A percentile compares a stretch with the other conserved stretches of the same genome.
Evolutionary conservation across 306 rosid species (phyloP).

Genomic region (Fagus crenata): DNA sequence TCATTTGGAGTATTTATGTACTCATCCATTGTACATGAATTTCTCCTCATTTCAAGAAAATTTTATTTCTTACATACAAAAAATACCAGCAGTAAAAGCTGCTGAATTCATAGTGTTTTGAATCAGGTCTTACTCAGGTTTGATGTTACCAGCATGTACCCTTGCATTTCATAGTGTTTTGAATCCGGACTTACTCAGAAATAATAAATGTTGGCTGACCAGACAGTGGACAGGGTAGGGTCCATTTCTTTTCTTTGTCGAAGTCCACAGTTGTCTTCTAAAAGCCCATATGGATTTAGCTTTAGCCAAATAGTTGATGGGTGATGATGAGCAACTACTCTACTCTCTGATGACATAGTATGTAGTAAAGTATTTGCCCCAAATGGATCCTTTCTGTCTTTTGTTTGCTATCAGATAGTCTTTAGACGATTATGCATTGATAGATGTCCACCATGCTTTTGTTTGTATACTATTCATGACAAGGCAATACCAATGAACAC

Average conservation of each 20-base stretch:
- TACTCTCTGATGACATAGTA: neutral
- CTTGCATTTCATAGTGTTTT: neutral
- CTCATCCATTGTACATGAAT: no score
- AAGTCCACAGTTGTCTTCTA: neutral
- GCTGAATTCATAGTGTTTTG: no score
- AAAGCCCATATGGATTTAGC: neutral
- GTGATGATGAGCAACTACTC: neutral
- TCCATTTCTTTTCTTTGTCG: neutral
- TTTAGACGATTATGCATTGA: neutral
- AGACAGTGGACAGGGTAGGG: neutral
- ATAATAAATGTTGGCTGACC: neutral
- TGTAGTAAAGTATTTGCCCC: no score
- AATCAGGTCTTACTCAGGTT: neutral
- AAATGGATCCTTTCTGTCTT: neutral
- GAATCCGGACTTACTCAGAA: neutral
- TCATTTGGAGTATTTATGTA: no score
- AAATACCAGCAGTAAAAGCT: no score
- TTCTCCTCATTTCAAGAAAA: no score
- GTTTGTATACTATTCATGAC: neutral
- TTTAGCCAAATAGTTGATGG: neutral
- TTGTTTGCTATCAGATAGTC: neutral
- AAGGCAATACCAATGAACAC: neutral
- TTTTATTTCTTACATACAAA: no score
- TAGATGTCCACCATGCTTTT: neutral
- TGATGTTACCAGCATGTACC: neutral